These are phyloP conservation scores for Phytophthora foliorum DNA, from an alignment of 352 stramenopile genomes.

Conservation along the genomic window DNA sequence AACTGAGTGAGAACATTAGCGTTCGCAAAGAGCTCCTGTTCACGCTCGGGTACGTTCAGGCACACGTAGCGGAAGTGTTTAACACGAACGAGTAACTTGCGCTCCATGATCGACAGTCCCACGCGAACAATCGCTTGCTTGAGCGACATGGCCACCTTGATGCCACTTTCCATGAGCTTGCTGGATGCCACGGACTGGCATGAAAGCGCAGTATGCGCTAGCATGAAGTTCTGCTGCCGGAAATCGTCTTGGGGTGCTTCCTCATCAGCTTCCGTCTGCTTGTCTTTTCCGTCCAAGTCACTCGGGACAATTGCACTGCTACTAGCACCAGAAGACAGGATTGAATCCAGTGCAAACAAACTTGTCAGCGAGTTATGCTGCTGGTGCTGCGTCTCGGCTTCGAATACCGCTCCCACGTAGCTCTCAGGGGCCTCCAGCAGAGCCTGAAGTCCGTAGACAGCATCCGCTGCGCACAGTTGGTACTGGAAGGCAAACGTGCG, in stretches of 20 bases:
- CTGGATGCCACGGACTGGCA: conserved; percentile 77
- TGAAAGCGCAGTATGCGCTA: conserved; percentile 76
- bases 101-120: conserved; percentile 95
- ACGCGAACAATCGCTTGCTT: conserved; percentile 95
- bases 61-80: conserved; percentile 98
- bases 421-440: conserved; percentile 92
- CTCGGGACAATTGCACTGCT: conserved; percentile 4
- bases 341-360: conserved; percentile 46
- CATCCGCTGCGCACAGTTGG: conserved; percentile 95
- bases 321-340: conserved; percentile 23
- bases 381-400: conserved; percentile 69
- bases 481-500: conserved; percentile 96
- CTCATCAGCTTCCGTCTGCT: conserved; percentile 31
- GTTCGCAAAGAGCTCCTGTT: conserved; percentile 94
- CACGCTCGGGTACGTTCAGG: conserved; percentile 86
- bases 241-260: conserved; percentile 61
- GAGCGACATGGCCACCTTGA: conserved; percentile 96
- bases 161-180: conserved; percentile 92
- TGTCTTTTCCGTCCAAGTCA: conserved; percentile 27
- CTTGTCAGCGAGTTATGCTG: conserved; percentile 53
- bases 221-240: conserved; percentile 84
- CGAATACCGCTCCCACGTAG: conserved; percentile 72
- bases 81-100: conserved; percentile 94
- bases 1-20: conserved; percentile 95
- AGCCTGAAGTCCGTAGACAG: conserved; percentile 95